Conservation (phyloP, 139 green algal genomes). For the Pycnococcus provasolii region DNA sequence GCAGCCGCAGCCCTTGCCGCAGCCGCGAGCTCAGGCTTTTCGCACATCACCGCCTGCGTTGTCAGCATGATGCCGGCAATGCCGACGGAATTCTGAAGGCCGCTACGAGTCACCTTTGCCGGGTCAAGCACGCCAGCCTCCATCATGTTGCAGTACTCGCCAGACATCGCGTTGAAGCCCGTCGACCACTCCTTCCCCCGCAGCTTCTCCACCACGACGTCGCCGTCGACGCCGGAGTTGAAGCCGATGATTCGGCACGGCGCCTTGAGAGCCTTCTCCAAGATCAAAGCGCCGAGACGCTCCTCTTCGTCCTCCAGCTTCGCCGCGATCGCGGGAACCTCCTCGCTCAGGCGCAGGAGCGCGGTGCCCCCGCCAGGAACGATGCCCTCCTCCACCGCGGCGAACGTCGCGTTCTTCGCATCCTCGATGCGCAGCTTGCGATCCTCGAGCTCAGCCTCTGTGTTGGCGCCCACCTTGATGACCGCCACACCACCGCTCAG, state of each 20-base stretch:
- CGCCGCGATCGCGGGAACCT: conserved; percentile 58
- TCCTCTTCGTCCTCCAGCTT: conserved; percentile 76
- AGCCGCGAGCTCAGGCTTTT: conserved; percentile 36
- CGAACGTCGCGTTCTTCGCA: conserved; percentile 99
- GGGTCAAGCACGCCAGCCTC: conserved; percentile 88
- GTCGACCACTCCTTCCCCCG: conserved; percentile 69
- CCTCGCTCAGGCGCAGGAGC: conserved; percentile 79
- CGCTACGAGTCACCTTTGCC: conserved; percentile 86
- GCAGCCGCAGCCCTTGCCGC: no score
- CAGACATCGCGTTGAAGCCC: conserved; percentile 84
- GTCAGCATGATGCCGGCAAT: conserved; percentile 98
- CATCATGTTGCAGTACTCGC: conserved; percentile 35
- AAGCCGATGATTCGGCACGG: conserved; percentile 59
- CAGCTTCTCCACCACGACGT: conserved; percentile 83
- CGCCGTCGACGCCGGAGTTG: conserved; percentile 81
- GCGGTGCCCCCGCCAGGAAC: conserved; percentile 82
- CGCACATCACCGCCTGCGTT: conserved; percentile 90
- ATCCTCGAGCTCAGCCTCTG: conserved; percentile 97
- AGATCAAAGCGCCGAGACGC: conserved; percentile 82
- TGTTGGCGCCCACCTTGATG: conserved; percentile 96
- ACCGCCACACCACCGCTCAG: conserved; percentile 89
- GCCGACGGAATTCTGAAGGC: conserved; percentile 74
- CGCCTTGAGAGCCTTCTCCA: conserved; percentile 67
- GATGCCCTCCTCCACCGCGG: conserved; percentile 88
- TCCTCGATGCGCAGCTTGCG: conserved; percentile 98